These are phyloP conservation scores for Silybum marianum DNA, from an alignment of 129 eudicot species.

Conservation along the genomic window DNA sequence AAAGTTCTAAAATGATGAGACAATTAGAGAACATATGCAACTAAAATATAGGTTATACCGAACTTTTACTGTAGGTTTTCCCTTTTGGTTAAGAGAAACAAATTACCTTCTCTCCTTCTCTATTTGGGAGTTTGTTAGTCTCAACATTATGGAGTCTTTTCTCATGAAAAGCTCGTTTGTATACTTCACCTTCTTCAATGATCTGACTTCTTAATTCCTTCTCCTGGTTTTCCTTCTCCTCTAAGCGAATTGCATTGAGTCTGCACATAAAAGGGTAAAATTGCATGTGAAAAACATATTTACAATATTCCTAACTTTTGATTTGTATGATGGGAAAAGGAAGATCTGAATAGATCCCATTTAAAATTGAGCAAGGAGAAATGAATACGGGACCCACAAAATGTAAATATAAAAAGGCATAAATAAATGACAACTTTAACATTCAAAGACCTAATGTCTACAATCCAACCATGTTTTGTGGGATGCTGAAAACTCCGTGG, in stretches of 20 bases:
- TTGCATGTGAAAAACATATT: too few relatives aligned
- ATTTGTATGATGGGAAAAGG: neutral
- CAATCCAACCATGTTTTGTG: neutral
- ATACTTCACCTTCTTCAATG: conserved; percentile 73
- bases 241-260: conserved; percentile 66
- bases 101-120: conserved; percentile 82
- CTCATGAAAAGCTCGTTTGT: conserved; percentile 62
- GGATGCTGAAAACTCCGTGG: too few relatives aligned
- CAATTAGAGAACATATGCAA: neutral
- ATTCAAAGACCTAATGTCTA: neutral
- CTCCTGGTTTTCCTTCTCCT: conserved; percentile 77
- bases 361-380: neutral
- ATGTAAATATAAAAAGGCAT: neutral
- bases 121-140: conserved; percentile 63
- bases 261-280: conserved; percentile 40
- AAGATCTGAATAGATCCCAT: neutral
- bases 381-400: neutral
- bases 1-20: neutral
- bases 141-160: conserved; percentile 68
- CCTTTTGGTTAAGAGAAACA: neutral
- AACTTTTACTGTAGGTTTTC: neutral
- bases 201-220: conserved; percentile 70
- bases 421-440: neutral
- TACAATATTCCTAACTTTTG: neutral
- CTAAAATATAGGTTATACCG: neutral